A percentile compares a stretch with the other conserved stretches of the same genome.
These are phyloP conservation scores for Tylopilus orsonianus DNA, from an alignment of 1,284 basidiomycete species.

Conservation along the genomic window DNA sequence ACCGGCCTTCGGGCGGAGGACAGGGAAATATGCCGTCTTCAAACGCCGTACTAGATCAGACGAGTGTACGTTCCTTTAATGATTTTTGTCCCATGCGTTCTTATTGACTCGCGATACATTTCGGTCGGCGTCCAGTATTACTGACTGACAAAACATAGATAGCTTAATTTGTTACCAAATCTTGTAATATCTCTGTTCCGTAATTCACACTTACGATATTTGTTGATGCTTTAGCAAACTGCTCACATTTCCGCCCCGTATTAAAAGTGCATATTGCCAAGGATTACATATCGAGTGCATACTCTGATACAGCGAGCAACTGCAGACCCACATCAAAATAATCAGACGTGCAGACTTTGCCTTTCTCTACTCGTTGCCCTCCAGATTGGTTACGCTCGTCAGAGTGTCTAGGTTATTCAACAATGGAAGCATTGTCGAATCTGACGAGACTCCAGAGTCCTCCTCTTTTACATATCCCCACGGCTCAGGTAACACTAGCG, in stretches of 20 bases:
- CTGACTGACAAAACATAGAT: conserved; percentile 13
- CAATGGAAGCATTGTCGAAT: neutral
- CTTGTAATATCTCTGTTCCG: conserved; percentile 1
- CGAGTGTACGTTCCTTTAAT: conserved; percentile 1
- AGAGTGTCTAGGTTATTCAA: conserved; percentile 7
- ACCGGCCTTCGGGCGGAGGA: conserved; percentile 20
- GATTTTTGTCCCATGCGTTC: neutral
- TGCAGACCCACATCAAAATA: no score
- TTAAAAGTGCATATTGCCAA: no score
- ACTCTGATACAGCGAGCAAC: neutral
- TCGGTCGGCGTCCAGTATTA: conserved; percentile 20
- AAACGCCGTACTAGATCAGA: conserved; percentile 24
- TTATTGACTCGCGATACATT: neutral
- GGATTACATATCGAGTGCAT: no score
- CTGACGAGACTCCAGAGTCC: neutral
- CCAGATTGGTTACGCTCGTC: neutral
- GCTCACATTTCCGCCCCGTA: neutral
- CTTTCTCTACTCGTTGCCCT: neutral
- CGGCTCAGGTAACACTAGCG: conserved; percentile 15
- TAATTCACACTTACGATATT: neutral
- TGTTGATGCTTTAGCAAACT: neutral
- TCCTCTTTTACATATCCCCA: conserved; percentile 18
- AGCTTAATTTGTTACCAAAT: conserved; percentile 1
- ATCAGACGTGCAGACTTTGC: no score
- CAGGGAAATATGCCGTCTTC: conserved; percentile 23